Conservation (phyloP, 169 alveolate species). For the Plasmodium billcollinsi region DNA sequence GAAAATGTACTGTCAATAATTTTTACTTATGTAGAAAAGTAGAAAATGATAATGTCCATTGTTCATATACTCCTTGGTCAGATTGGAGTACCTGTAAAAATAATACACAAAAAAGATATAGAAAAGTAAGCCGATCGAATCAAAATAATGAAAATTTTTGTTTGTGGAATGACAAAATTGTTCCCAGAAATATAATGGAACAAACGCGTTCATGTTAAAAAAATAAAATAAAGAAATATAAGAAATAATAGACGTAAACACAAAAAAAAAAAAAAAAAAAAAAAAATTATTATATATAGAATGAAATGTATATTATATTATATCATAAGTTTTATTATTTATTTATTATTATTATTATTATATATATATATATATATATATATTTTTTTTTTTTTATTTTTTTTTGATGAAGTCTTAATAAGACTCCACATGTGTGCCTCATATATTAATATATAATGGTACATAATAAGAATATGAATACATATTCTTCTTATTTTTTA, state of each 20-base stretch:
- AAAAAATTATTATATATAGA: too few relatives aligned
- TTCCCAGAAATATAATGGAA: conserved; percentile 59
- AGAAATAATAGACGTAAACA: neutral
- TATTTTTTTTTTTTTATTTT: neutral
- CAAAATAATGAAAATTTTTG: conserved; percentile 45
- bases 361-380: neutral
- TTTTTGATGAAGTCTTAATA: neutral
- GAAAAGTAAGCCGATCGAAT: conserved; percentile 48
- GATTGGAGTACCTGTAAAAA: conserved; percentile 49
- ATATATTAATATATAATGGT: too few relatives aligned
- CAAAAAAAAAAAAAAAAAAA: too few relatives aligned
- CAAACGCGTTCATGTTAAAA: conserved; percentile 29
- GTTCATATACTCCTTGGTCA: conserved; percentile 54
- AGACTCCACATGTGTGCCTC: neutral
- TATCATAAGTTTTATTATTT: too few relatives aligned
- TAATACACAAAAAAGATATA: conserved; percentile 25
- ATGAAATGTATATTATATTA: too few relatives aligned
- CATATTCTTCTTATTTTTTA: too few relatives aligned
- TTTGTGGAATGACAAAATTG: conserved; percentile 46
- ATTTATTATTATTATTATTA: neutral
- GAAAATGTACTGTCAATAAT: conserved; percentile 69
- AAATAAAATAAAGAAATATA: neutral
- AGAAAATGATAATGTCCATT: conserved; percentile 49
- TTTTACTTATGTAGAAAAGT: conserved; percentile 66
- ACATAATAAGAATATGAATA: too few relatives aligned